Conservation (phyloP, 306 rosid genomes). For the Sophora flavescens region DNA sequence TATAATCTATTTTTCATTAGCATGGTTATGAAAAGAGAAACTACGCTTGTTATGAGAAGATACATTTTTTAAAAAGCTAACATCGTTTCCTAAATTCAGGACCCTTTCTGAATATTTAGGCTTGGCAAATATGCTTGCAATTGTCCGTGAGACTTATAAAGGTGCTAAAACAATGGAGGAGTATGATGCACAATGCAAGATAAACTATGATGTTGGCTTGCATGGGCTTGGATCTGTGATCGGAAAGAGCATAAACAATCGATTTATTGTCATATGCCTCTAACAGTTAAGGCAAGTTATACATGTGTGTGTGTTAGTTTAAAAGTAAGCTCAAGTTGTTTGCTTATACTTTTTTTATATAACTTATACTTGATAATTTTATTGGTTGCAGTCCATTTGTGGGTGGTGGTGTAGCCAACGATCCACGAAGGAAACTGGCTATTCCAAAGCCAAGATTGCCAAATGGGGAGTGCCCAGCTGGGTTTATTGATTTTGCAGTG, state of each 20-base stretch:
- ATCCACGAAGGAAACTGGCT: too few relatives aligned
- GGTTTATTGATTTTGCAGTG: too few relatives aligned
- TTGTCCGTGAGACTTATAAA: slow-evolving; percentile 66
- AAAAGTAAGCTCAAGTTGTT: too few relatives aligned
- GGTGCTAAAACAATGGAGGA: slow-evolving; percentile 63
- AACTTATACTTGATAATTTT: not conserved
- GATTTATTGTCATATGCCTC: slow-evolving; percentile 62
- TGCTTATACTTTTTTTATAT: too few relatives aligned
- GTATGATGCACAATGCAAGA: slow-evolving; percentile 59
- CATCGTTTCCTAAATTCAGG: slow-evolving; percentile 44
- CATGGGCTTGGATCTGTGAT: slow-evolving; percentile 67
- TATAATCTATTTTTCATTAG: too few relatives aligned
- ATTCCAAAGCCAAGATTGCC: too few relatives aligned
- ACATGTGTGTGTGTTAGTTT: not conserved
- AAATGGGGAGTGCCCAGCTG: too few relatives aligned
- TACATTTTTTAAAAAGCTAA: not conserved
- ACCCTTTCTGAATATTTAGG: slow-evolving; percentile 72
- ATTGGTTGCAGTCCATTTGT: slow-evolving; percentile 42
- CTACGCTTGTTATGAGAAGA: too few relatives aligned
- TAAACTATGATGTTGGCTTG: slow-evolving; percentile 51
- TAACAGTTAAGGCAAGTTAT: slow-evolving; percentile 64
- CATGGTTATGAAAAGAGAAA: too few relatives aligned
- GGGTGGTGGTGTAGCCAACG: too few relatives aligned
- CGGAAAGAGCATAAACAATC: slow-evolving; percentile 60
- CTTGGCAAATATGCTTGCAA: slow-evolving; percentile 67